A percentile compares a stretch with the other conserved stretches of the same genome.
Conservation (phyloP, 2,329 filamentous ascomycete genomes). For the Talaromyces marneffei region DNA sequence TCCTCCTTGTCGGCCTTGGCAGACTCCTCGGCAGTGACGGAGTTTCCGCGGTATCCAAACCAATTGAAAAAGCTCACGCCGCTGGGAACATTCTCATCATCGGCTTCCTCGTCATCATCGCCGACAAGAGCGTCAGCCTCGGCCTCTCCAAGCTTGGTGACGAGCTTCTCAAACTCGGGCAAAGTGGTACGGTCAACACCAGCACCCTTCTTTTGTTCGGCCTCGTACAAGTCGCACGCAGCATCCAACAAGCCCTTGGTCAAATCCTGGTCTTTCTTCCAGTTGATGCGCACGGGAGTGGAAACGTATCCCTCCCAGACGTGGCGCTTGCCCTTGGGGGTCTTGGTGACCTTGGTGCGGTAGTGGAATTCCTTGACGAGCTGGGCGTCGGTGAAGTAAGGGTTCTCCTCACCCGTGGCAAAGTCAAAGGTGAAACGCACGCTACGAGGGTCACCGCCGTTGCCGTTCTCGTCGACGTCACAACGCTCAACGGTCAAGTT, state of each 20-base stretch:
- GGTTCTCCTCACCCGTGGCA: conserved; percentile 54
- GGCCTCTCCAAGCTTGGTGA: conserved; percentile 43
- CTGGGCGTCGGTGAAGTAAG: conserved; percentile 69
- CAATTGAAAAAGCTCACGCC: conserved; percentile 79
- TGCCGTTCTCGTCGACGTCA: conserved; percentile 57
- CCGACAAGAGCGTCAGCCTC: conserved; percentile 24
- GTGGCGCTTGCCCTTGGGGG: conserved; percentile 42
- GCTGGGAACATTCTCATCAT: conserved; percentile 33
- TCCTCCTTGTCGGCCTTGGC: conserved; percentile 56
- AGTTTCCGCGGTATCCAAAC: conserved; percentile 72
- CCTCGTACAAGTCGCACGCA: conserved; percentile 63
- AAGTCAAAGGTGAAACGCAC: conserved; percentile 75
- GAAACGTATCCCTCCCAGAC: conserved; percentile 72
- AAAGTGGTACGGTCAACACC: conserved; percentile 49
- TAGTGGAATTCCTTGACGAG: conserved; percentile 92
- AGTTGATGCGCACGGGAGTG: conserved; percentile 80
- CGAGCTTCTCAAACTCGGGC: conserved; percentile 49
- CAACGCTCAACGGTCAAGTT: conserved; percentile 71
- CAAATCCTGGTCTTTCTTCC: conserved; percentile 81
- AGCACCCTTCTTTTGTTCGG: conserved; percentile 46
- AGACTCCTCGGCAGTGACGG: conserved; percentile 68
- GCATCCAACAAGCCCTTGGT: conserved; percentile 74
- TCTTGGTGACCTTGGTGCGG: conserved; percentile 53
- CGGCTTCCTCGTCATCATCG: conserved; percentile 28
- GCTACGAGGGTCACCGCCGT: conserved; percentile 69